Conservation (phyloP, 2,329 filamentous ascomycete species). For the Botrytis aclada region DNA sequence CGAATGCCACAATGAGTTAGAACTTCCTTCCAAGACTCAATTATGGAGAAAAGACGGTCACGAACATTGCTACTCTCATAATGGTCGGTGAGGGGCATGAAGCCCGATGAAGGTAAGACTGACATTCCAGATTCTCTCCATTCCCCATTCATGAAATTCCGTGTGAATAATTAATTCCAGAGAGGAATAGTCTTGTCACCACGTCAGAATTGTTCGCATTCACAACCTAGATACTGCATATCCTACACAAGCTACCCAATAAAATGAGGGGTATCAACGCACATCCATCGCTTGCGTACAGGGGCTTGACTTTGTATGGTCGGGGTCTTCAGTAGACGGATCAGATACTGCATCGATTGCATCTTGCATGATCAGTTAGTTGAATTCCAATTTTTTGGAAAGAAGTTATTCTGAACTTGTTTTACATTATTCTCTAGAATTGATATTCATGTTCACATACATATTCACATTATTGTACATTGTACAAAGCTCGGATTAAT, state of each 20-base stretch:
- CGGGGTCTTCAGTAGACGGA: background rate
- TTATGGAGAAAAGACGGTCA: constrained; percentile 5
- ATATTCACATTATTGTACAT: constrained; percentile 5
- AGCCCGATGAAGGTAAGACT: background rate
- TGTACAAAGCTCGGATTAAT: constrained; percentile 5
- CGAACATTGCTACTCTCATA: background rate
- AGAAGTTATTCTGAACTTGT: background rate
- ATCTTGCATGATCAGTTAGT: constrained; percentile 10
- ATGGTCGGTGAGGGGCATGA: background rate
- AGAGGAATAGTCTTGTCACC: constrained; percentile 6
- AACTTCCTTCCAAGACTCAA: background rate
- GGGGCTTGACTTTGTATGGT: background rate
- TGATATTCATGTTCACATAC: background rate
- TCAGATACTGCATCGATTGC: constrained; percentile 4
- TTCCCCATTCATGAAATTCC: background rate
- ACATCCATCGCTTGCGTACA: background rate
- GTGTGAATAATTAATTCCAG: background rate
- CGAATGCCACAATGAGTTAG: background rate
- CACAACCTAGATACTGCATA: background rate
- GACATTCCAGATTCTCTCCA: background rate
- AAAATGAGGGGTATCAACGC: constrained; percentile 2
- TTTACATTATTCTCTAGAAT: background rate
- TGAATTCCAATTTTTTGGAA: background rate
- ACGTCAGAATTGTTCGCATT: constrained; percentile 8
- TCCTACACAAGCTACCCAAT: background rate